Base-by-base conservation (phyloP, 345 rosid species). In the Eucalyptus lansdowneana region DNA sequence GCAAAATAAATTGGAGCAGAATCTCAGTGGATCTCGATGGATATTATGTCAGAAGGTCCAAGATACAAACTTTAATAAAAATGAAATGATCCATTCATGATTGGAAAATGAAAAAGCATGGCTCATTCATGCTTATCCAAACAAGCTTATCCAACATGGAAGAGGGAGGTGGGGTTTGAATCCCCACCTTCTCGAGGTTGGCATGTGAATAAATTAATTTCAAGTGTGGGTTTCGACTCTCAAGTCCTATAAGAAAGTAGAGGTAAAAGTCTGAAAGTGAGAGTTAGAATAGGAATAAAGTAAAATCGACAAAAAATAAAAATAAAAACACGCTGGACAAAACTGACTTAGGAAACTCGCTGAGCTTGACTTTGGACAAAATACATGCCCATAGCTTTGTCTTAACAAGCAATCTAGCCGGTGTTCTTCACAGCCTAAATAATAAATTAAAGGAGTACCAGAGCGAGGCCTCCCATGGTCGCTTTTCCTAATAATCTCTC, bases 161-260 rank as follows among this genome's bases (percentile, higher is more conserved):
- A n/a, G n/a, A n/a, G n/a, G n/a, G n/a, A n/a, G n/a, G n/a, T n/a
- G n/a, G n/a, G n/a, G n/a, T n/a, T n/a, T n/a, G n/a, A n/a, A n/a
- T n/a, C n/a, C n/a, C 53, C 53, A 50, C 1, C 1, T 50, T 50
- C 7, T 50, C 1, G 0, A 2, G 51, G 2, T 50, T 50, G 0
- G 0, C 0, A 19, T 5, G 7, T 1, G 3, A 19, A 50, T 3
- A 1, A 50, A 50, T 50, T 50, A 50, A 1, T 50, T 50, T 50
- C 1, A 6, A 0, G 19, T 6, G 0, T 50, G 19, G 0, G 3
- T 50, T 50, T 50, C 1, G 3, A 50, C 3, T 50, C 3, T n/a
- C n/a, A n/a, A n/a, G n/a, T n/a, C n/a, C n/a, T n/a, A n/a, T n/a
- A n/a, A n/a, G n/a, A n/a, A n/a, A n/a, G n/a, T n/a, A n/a, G n/a